phyloP scores from a whole-genome alignment of 2,329 filamentous ascomycete genomes.

The Colletotrichum orbiculare region DNA sequence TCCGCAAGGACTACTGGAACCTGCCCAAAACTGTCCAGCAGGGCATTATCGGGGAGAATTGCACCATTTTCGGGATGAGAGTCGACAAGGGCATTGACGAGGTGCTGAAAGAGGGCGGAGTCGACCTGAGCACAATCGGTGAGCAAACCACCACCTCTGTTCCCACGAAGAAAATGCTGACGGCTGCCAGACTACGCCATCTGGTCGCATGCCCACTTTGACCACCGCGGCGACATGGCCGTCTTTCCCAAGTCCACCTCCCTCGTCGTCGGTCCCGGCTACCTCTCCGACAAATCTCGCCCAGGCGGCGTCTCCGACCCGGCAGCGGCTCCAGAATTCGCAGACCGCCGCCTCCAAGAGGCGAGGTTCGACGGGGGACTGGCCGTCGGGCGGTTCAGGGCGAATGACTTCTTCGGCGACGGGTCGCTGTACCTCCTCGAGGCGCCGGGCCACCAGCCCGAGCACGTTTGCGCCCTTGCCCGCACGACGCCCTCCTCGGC shows the following conservation, averaged over 20 bases:
- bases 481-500: conserved; percentile 34
- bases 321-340: conserved; percentile 31
- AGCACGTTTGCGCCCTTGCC: conserved; percentile 40
- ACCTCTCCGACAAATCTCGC: conserved; percentile 20
- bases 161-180: background rate
- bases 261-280: conserved; percentile 42
- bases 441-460: conserved; percentile 39
- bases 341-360: conserved; percentile 35
- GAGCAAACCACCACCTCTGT: background rate
- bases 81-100: conserved; percentile 37
- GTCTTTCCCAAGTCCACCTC: conserved; percentile 40
- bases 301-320: conserved; percentile 21
- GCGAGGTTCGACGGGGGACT: conserved; percentile 36
- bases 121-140: conserved; percentile 29
- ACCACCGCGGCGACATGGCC: conserved; percentile 43
- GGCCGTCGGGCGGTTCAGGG: conserved; percentile 49
- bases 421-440: conserved; percentile 55
- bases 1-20: conserved; percentile 38
- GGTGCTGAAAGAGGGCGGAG: conserved; percentile 28
- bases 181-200: conserved; percentile 38
- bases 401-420: conserved; percentile 54
- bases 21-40: conserved; percentile 2
- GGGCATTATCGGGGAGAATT: conserved; percentile 18
- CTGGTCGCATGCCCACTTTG: conserved; percentile 45
- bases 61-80: conserved; percentile 28